Base-by-base conservation (phyloP, 2,329 filamentous ascomycete genomes). In the Xylaria polymorpha region DNA sequence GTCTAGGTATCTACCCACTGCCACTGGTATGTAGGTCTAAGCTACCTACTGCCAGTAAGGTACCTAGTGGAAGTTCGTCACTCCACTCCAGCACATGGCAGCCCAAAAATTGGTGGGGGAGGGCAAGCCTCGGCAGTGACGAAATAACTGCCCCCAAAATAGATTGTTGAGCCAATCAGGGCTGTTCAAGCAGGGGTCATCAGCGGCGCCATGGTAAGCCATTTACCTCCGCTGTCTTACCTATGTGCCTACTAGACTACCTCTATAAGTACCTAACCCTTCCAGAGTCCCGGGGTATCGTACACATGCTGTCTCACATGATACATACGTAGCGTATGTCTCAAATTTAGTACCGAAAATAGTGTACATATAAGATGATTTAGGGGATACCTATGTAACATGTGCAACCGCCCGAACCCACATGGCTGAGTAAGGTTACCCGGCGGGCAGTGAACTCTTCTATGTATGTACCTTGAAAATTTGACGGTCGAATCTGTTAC, bases 101-200 rank as follows among this genome's bases (percentile, higher is more conserved):
- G 25, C 55, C 55, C 55, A 35, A 50, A 61, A 58, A 66, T 46
- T 58, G 57, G 35, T 50, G 56, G 48, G 53, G 46, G 48, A 66
- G 39, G 63, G 56, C 46, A 44, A 29, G 55, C 35, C 55, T 41
- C 55, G 37, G 55, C 55, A 58, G 55, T 58, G 55, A 58, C 55
- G 55, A 58, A 58, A 58, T 44, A 43, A 15, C 25, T 51, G 7
- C 25, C 48, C 48, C 48, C 25, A 15, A 32, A 51, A 50, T 22
- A 9, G 4, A 4, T 25, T 65, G 61, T 64, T 66, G 66, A 46
- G 66, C 66, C 66, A 68, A 66, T 68, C 51, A 61, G 50, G 15
- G 44, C 35, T 6, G 14, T 12, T 25, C 56, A 61, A 59, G 25
- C 29, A 4, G 22, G 53, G 53, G 32, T 32, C 18, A 14, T 56